Evolutionary conservation across 1,284 basidiomycete species (phyloP).

Genomic region (Limonomyces culmigenus): DNA sequence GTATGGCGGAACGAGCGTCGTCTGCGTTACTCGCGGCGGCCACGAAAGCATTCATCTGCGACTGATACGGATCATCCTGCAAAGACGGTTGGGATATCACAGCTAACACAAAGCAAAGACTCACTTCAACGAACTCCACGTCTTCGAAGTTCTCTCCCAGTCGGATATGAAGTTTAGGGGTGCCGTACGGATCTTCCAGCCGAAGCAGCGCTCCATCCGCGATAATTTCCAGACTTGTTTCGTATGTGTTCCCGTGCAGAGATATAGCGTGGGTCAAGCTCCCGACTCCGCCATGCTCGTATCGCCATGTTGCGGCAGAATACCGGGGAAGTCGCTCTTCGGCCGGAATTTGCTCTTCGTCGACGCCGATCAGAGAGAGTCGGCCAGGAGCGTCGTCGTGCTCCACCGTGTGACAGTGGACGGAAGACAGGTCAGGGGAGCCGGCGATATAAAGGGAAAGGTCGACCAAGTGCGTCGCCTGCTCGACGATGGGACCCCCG

Average conservation of each 20-base stretch:
- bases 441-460: constrained; percentile 50
- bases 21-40: constrained; percentile 16
- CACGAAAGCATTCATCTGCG: constrained; percentile 20
- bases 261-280: constrained; percentile 34
- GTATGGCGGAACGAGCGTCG: constrained; percentile 4
- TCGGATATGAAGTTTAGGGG: too few species aligned
- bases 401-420: constrained; percentile 26
- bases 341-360: constrained; percentile 21
- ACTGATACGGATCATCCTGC: constrained; percentile 20
- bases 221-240: constrained; percentile 34
- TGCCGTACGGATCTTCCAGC: constrained; percentile 19
- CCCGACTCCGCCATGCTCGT: constrained; percentile 32
- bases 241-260: constrained; percentile 24
- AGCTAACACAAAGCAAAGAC: too few species aligned
- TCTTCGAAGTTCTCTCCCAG: too few species aligned
- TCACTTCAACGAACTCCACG: too few species aligned
- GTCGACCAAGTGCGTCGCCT: constrained; percentile 41
- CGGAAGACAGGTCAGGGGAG: constrained; percentile 32
- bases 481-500: constrained; percentile 36
- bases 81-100: not conserved
- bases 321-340: constrained; percentile 18
- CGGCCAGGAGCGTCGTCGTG: constrained; percentile 34
- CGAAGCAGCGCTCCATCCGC: constrained; percentile 27
- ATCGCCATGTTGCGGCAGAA: constrained; percentile 24
- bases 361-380: constrained; percentile 31